Percentiles rank a stretch among this genome's conserved stretches.
phyloP scores from a whole-genome alignment of 768 basidiomycete species.

The Boletales sp. region DNA sequence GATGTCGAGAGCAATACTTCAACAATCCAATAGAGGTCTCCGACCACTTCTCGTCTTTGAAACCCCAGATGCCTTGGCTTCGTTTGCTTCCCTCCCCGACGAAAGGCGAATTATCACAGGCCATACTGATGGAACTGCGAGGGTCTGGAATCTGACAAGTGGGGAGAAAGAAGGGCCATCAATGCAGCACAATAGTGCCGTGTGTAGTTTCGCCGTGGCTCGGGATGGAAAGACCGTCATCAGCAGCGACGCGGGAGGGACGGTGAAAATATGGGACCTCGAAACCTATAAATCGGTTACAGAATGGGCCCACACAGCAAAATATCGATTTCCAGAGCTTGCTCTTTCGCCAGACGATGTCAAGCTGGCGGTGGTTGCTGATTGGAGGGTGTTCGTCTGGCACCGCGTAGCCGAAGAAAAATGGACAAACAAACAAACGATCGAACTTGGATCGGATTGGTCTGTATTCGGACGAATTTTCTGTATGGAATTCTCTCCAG shows the following conservation, averaged over 20 bases:
- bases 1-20: no score
- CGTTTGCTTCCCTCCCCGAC: no score
- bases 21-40: no score
- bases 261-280: constrained; percentile 5
- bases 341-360: constrained; percentile 1
- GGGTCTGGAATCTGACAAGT: constrained; percentile 5
- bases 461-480: no score
- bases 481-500: constrained; percentile 1
- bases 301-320: constrained; percentile 1
- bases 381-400: background rate
- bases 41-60: no score
- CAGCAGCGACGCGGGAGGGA: background rate
- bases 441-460: background rate
- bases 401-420: background rate
- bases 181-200: background rate
- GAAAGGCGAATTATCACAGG: no score
- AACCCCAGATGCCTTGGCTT: no score
- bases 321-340: background rate
- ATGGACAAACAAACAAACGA: background rate
- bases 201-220: background rate
- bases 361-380: background rate
- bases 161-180: constrained; percentile 4
- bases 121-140: no score
- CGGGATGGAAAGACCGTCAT: constrained; percentile 1
- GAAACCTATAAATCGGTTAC: background rate